A percentile compares a stretch with the other conserved stretches of the same genome.
phyloP scores from a whole-genome alignment of 345 rosid genomes.

The Citrus glauca region DNA sequence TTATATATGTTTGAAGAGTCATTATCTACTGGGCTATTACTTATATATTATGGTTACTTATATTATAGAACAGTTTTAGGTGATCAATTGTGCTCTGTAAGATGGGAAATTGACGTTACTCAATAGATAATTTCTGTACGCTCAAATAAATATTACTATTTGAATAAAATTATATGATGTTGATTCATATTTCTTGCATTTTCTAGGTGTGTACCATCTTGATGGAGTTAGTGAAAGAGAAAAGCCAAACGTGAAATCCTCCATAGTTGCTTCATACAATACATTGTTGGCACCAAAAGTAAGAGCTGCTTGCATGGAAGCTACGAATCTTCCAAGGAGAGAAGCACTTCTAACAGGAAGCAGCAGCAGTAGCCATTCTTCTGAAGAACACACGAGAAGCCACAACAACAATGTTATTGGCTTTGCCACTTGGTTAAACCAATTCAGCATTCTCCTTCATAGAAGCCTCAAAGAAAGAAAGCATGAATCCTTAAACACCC shows the following conservation, averaged over 20 bases:
- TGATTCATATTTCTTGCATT: background rate
- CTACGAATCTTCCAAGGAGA: constrained; percentile 9
- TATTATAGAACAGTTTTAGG: no score
- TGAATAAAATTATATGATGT: background rate
- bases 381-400: constrained; percentile 16
- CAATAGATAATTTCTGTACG: no score
- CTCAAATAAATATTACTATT: no score
- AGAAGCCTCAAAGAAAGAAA: constrained; percentile 84
- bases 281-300: constrained; percentile 58
- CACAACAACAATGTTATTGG: constrained; percentile 8
- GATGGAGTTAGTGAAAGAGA: constrained; percentile 60
- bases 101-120: no score
- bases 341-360: constrained; percentile 3
- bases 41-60: no score
- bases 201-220: constrained; percentile 59
- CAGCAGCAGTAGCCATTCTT: constrained; percentile 9
- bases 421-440: constrained; percentile 59
- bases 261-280: constrained; percentile 51
- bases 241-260: constrained; percentile 58
- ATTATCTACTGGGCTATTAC: no score
- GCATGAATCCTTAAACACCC: constrained; percentile 70
- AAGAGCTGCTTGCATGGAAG: constrained; percentile 46
- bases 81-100: no score
- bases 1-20: no score
- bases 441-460: constrained; percentile 66